These are phyloP conservation scores for Pleurotus eryngii DNA, from an alignment of 768 basidiomycete species.

Conservation along the genomic window DNA sequence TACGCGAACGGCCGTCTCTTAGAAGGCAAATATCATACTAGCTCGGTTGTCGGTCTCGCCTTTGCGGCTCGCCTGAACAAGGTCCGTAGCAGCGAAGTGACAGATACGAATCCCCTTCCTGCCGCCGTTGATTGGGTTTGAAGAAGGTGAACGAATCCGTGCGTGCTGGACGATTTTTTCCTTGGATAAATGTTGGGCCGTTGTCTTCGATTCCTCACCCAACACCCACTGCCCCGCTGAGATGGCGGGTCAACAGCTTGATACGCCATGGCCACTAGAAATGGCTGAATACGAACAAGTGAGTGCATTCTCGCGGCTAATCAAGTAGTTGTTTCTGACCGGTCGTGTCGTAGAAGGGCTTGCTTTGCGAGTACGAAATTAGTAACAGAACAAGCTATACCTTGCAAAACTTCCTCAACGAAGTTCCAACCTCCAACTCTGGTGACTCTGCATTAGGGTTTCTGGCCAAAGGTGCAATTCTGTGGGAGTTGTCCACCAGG, in stretches of 20 bases:
- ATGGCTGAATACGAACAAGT: slow-evolving; percentile 33
- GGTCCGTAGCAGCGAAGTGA: slow-evolving; percentile 28
- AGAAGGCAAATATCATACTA: slow-evolving; percentile 41
- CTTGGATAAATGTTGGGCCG: slow-evolving; percentile 39
- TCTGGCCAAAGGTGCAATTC: slow-evolving; percentile 23
- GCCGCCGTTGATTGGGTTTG: slow-evolving; percentile 10
- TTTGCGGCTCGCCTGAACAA: slow-evolving; percentile 36
- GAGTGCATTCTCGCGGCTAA: background rate
- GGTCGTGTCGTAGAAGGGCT: too few species aligned
- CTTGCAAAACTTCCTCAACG: slow-evolving; percentile 18
- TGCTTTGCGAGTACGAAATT: too few species aligned
- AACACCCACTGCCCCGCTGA: slow-evolving; percentile 12
- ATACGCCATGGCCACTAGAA: slow-evolving; percentile 38
- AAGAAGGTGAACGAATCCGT: slow-evolving; percentile 35
- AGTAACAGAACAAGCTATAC: slow-evolving; percentile 17
- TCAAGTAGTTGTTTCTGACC: too few species aligned
- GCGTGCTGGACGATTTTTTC: slow-evolving; percentile 33
- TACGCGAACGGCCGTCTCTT: slow-evolving; percentile 46
- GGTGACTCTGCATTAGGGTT: slow-evolving; percentile 19
- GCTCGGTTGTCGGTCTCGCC: slow-evolving; percentile 31
- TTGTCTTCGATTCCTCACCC: slow-evolving; percentile 35
- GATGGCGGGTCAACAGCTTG: slow-evolving; percentile 19
- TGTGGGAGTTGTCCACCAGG: slow-evolving; percentile 30
- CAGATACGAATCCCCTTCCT: background rate
- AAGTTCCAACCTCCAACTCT: slow-evolving; percentile 16